Evolutionary conservation across 768 basidiomycete genomes (phyloP).

Genomic region (Pulveroboletus sp.): DNA sequence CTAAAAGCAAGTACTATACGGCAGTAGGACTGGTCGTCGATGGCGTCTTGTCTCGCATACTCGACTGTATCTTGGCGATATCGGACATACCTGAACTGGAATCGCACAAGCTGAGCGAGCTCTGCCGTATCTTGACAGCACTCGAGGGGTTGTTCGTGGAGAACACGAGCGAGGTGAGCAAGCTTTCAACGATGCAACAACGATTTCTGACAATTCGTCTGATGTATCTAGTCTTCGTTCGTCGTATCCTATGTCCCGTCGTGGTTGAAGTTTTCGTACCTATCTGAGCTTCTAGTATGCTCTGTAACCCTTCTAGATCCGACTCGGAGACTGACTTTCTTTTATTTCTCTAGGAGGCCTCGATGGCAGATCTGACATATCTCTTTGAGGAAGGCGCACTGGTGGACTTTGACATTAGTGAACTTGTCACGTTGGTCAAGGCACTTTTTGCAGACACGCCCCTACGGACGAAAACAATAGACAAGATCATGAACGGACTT

Average conservation of each 20-base stretch:
- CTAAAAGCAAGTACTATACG: conserved; percentile 67
- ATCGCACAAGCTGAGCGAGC: conserved; percentile 76
- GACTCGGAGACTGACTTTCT: conserved; percentile 1
- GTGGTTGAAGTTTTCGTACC: conserved; percentile 94
- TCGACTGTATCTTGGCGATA: conserved; percentile 69
- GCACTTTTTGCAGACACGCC: conserved; percentile 88
- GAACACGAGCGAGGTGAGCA: conserved; percentile 52
- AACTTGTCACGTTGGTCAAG: conserved; percentile 74
- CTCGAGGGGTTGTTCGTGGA: conserved; percentile 80
- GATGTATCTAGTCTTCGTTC: conserved; percentile 54
- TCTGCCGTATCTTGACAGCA: conserved; percentile 73
- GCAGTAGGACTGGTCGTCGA: conserved; percentile 72
- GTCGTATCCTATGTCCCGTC: conserved; percentile 84
- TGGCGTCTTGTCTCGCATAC: conserved; percentile 58
- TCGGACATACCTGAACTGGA: conserved; percentile 87
- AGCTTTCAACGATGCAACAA: neutral
- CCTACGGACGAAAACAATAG: conserved; percentile 75
- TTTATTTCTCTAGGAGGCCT: conserved; percentile 65
- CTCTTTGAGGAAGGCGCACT: conserved; percentile 88
- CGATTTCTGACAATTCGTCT: neutral
- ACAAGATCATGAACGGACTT: conserved; percentile 64
- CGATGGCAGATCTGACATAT: conserved; percentile 87
- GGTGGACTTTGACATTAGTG: conserved; percentile 84
- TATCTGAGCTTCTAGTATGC: conserved; percentile 85
- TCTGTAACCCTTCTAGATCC: neutral